phyloP scores from a whole-genome alignment of 768 basidiomycete species.

The Polyporus arcularius region DNA sequence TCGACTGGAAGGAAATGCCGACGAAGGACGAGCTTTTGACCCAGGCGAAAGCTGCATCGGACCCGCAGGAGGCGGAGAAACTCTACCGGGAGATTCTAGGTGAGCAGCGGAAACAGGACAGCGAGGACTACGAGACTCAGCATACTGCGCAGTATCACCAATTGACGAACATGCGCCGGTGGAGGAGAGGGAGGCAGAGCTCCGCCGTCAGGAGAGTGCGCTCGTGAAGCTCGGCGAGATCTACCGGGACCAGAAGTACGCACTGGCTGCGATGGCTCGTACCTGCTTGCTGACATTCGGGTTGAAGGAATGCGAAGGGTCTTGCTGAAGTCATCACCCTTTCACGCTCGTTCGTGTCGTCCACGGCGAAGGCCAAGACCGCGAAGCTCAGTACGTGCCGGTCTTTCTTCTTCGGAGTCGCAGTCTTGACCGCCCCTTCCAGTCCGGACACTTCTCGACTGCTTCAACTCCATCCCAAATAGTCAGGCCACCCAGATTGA shows the following conservation, averaged over 20 bases:
- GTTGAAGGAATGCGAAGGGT: conserved; percentile 73
- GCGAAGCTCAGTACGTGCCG: conserved; percentile 82
- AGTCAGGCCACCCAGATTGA: conserved; percentile 76
- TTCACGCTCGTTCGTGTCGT: conserved; percentile 82
- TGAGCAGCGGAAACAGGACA: conserved; percentile 24
- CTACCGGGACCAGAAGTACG: conserved; percentile 83
- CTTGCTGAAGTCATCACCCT: conserved; percentile 85
- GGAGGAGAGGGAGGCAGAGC: conserved; percentile 52
- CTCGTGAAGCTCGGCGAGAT: conserved; percentile 84
- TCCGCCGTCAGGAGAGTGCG: conserved; percentile 83
- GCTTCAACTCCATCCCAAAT: conserved; percentile 78
- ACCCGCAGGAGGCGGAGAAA: conserved; percentile 65
- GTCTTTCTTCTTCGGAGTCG: not conserved
- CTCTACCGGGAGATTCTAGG: conserved; percentile 75
- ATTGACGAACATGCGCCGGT: conserved; percentile 16
- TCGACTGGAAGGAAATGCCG: conserved; percentile 13
- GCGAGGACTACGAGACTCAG: not conserved
- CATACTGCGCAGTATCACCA: conserved; percentile 6
- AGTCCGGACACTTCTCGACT: conserved; percentile 94
- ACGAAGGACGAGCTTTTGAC: conserved; percentile 49
- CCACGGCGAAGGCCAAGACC: conserved; percentile 96
- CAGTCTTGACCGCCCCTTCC: not conserved
- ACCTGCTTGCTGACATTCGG: not conserved
- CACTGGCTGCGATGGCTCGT: conserved; percentile 12
- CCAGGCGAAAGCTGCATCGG: conserved; percentile 54